Percentiles rank a stretch among this genome's conserved stretches.
Evolutionary conservation across 169 alveolate species (phyloP).

Genomic region (Eimeria mitis): DNA sequence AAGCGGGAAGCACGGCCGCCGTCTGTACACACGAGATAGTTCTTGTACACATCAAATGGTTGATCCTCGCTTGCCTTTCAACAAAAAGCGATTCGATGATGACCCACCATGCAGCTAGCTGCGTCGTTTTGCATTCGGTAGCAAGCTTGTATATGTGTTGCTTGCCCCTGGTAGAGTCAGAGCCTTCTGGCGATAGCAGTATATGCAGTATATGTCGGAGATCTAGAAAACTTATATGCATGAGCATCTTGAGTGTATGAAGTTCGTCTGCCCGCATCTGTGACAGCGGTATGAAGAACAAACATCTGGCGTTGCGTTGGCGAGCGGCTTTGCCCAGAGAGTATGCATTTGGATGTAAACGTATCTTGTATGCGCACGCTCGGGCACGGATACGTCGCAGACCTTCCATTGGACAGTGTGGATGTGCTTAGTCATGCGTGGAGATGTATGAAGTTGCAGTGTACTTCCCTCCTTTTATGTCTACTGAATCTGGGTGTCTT

Average conservation of each 20-base stretch:
- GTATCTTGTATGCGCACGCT: no score
- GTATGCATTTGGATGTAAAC: neutral
- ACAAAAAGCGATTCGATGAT: neutral
- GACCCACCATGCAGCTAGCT: neutral
- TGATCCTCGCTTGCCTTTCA: neutral
- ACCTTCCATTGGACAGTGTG: no score
- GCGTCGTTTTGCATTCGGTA: neutral
- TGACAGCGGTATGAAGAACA: neutral
- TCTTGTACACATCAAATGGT: neutral
- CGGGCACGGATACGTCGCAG: no score
- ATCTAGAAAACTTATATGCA: neutral
- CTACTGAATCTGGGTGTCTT: no score
- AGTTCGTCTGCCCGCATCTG: neutral
- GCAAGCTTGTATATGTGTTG: neutral
- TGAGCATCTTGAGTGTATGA: neutral
- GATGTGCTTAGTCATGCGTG: no score
- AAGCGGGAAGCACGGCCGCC: neutral
- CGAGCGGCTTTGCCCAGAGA: neutral
- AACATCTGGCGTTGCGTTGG: neutral
- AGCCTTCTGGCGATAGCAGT: neutral
- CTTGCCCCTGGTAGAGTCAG: neutral
- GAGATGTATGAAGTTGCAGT: no score
- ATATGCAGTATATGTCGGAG: neutral
- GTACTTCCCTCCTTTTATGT: no score
- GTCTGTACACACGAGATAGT: neutral